A percentile compares a stretch with the other conserved stretches of the same genome.
phyloP scores from a whole-genome alignment of 1,139 yeast genomes.

The Candida sanyaensis region DNA sequence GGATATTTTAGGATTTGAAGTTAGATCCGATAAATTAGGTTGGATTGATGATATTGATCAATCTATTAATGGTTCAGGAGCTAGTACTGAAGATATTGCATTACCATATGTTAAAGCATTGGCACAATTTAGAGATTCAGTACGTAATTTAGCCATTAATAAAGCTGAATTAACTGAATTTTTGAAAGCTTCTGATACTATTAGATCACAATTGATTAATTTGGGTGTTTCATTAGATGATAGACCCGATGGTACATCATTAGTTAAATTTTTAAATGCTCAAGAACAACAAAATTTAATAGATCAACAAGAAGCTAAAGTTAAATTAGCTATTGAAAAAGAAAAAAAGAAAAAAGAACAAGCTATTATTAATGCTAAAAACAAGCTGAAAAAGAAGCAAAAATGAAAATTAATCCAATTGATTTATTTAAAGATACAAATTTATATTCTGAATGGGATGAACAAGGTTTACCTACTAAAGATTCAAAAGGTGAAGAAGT shows the following conservation, averaged over 20 bases:
- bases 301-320: slow-evolving; percentile 62
- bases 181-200: slow-evolving; percentile 47
- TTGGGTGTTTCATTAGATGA: slow-evolving; percentile 89
- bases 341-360: slow-evolving; percentile 42
- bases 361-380: slow-evolving; percentile 52
- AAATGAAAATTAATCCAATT: slow-evolving; percentile 67
- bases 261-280: slow-evolving; percentile 74
- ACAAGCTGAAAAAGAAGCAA: slow-evolving; percentile 65
- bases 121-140: slow-evolving; percentile 77
- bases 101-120: slow-evolving; percentile 80
- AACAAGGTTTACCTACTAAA: slow-evolving; percentile 76
- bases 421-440: slow-evolving; percentile 67
- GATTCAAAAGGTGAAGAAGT: slow-evolving; percentile 81
- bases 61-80: slow-evolving; percentile 15
- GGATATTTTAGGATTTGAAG: slow-evolving; percentile 71
- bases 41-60: slow-evolving; percentile 56
- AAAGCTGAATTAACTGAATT: slow-evolving; percentile 58
- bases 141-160: slow-evolving; percentile 71
- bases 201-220: slow-evolving; percentile 59
- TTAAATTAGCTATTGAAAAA: slow-evolving; percentile 43
- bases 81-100: slow-evolving; percentile 63
- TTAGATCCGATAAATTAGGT: slow-evolving; percentile 71
- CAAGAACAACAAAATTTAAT: slow-evolving; percentile 70
- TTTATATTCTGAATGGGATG: slow-evolving; percentile 79
- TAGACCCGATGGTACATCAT: slow-evolving; percentile 75